Conservation (phyloP, 1,284 basidiomycete species). For the Pseudozyma flocculosa region DNA sequence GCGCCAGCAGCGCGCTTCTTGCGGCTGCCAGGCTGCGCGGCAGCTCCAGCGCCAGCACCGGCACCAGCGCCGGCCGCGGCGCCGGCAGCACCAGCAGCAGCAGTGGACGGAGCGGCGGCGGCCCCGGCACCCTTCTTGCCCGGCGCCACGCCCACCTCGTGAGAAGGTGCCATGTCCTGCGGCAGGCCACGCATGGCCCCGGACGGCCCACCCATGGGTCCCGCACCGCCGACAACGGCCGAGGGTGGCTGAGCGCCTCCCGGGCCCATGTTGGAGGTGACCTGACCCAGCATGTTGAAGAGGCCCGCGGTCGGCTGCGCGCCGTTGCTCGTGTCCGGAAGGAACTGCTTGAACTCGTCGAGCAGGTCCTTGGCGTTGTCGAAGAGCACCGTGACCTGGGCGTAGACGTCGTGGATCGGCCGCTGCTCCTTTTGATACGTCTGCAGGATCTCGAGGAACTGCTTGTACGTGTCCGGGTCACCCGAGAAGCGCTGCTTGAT, state of each 20-base stretch:
- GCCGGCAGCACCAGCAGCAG: too few relatives aligned
- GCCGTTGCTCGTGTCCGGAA: constrained; percentile 68
- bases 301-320: constrained; percentile 53
- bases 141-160: constrained; percentile 36
- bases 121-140: constrained; percentile 66
- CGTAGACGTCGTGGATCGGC: constrained; percentile 84
- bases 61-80: too few relatives aligned
- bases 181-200: constrained; percentile 18
- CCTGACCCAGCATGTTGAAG: constrained; percentile 59
- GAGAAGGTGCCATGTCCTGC: background rate
- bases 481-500: constrained; percentile 93
- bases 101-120: constrained; percentile 65
- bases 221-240: constrained; percentile 10
- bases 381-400: constrained; percentile 89
- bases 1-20: constrained; percentile 41
- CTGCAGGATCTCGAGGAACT: constrained; percentile 96
- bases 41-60: too few relatives aligned
- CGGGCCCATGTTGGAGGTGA: constrained; percentile 49
- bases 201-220: constrained; percentile 5
- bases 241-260: constrained; percentile 29
- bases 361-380: constrained; percentile 88
- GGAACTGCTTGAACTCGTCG: constrained; percentile 92
- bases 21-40: constrained; percentile 22
- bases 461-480: constrained; percentile 93
- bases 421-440: constrained; percentile 94